phyloP scores from a whole-genome alignment of 2,329 filamentous ascomycete species.

The Escovopsis weberi region DNA sequence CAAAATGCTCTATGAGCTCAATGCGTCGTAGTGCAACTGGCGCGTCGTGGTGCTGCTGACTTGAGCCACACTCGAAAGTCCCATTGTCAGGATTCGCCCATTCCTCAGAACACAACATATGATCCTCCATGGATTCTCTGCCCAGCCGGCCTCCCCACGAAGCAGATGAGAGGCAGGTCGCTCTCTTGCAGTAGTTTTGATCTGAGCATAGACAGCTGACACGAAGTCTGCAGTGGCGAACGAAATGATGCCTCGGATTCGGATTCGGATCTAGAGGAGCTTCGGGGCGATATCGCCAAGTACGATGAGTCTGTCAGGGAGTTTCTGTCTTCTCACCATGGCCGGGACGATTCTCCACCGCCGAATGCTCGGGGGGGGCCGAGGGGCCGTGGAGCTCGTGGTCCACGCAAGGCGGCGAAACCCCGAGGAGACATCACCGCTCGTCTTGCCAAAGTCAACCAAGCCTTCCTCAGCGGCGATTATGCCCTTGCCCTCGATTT shows the following conservation, averaged over 20 bases:
- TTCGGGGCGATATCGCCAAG: conserved; percentile 28
- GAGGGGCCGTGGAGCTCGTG: conserved; percentile 21
- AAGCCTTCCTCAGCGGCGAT: conserved; percentile 48
- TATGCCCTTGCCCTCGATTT: conserved; percentile 44
- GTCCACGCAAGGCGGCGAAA: conserved; percentile 47
- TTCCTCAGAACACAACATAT: neutral
- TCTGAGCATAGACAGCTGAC: neutral
- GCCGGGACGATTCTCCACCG: conserved; percentile 9
- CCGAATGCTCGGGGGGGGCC: conserved; percentile 8
- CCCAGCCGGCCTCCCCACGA: neutral
- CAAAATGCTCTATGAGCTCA: too few relatives aligned
- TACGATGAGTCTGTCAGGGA: conserved; percentile 27
- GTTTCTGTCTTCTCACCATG: conserved; percentile 25
- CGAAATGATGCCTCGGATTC: conserved; percentile 22
- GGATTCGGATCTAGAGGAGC: conserved; percentile 30
- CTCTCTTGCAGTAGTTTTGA: neutral
- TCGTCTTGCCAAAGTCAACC: conserved; percentile 50
- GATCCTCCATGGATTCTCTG: neutral
- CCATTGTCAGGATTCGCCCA: too few relatives aligned
- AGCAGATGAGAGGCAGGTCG: neutral
- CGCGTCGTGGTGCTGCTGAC: too few relatives aligned
- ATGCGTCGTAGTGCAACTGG: too few relatives aligned
- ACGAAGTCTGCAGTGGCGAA: conserved; percentile 1
- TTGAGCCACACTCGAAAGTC: too few relatives aligned
- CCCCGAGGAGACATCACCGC: conserved; percentile 58